Evolutionary conservation across 805 yeast genomes (phyloP), one percentile per base, ranked within the genome.

Genomic region (Isabelozyma pseudorhagii): DNA sequence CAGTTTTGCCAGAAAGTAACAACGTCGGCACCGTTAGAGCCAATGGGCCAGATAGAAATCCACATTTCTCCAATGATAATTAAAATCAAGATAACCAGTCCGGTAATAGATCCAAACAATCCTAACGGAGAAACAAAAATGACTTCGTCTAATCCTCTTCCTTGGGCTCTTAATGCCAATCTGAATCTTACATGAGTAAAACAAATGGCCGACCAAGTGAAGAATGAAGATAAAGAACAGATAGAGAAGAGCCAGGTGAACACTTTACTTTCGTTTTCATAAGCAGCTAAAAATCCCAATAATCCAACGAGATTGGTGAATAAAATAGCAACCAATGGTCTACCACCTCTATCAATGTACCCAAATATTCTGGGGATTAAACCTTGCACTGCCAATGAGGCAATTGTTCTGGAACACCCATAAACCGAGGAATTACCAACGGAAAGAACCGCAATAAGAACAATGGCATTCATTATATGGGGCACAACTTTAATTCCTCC

Each of bases 371-470:
- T 53, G n/a, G 92, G 92, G 45, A 83, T 87, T 59, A 81, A 78
- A 8, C 89, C 88, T 66, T 84, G 88, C 50, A 82, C 83, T 14
- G 90, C 85, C 58, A 87, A 69, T 18, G 89, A 79, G 47, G 82
- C 83, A 47, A 87, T 61, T 8, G 89, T 76, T 75, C 93, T 79
- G 45, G 91, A 84, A 52, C 84, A 79, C n/a, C 85, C 88, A 63
- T 78, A 87, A 40, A 85, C 81, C 1, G 91, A 81, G 21, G 90
- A 82, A 72, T 86, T 87, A 56, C 90, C 91, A 47, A 86, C 92
- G 7, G 91, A 85, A 48, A 85, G 67, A 27, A 87, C 89, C 3
- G 92, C 84, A 50, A 86, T 66, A 69, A 87, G 72, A 56, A 87
- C 85, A 41, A 86, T 89, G 17, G 83, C 89, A 62, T 87, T 87